Base-by-base conservation (phyloP, 2,329 filamentous ascomycete genomes). In the Herpotrichia juniperi region DNA sequence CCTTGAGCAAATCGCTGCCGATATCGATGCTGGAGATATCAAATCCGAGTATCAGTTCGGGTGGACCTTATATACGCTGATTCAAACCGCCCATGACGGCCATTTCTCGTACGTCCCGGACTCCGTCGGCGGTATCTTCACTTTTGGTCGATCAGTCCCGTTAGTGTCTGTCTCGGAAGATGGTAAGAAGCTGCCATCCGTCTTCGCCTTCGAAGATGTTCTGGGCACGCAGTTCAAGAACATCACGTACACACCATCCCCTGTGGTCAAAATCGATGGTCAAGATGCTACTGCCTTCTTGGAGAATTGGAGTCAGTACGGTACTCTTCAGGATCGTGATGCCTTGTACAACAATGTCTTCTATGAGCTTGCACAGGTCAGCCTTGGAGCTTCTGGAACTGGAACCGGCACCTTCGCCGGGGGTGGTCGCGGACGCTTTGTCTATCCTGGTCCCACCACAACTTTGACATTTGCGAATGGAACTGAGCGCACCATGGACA, bases 131-230 rank as follows among this genome's bases (percentile, higher is more conserved):
- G 71, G 50, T 2, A 64, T 81, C 7, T 84, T 86, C 65, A 73
- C 58, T 50, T 87, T 64, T 60, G 76, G 75, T 6, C 75, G 81
- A 11, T 69, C 71, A 16, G 64, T 81, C 62, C 75, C 77, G 30
- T 54, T 88, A 1, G 83, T 87, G 0, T 87, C 85, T 0, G 79
- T 88, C 3, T 88, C 85, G 1, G 63, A 71, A 3, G 84, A 88
- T 63, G 86, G 86, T n/a, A 67, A 76, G 16, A 77, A 81, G 47
- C 62, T 84, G 14, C 86, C 86, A 0, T 75, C 84, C 44, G 75
- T 87, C 1, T 87, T 86, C 52, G 76, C 78, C 22, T 80, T 78
- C 49, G 62, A 73, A 16, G 80, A 83, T 55, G 71, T 82, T 1
- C 64, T 79, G 30, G 68, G 72, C 25, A 61, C 72, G n/a, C 72